Evolutionary conservation across 139 green algal species (phyloP), one percentile per base, ranked within the genome.

Genomic region (Tetradesmus obliquus): DNA sequence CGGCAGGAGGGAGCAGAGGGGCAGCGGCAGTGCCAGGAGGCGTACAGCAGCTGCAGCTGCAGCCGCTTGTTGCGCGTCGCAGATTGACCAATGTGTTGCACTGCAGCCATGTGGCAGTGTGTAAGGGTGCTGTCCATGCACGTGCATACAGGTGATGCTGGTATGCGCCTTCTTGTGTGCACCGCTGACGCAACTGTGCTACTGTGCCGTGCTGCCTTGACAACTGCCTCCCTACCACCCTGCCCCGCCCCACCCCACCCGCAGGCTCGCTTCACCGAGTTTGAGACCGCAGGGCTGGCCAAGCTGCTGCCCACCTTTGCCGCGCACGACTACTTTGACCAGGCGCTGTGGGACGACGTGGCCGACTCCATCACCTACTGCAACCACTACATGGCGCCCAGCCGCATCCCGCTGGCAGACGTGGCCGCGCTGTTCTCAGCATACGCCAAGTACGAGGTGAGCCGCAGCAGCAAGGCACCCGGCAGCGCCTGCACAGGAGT

Each of bases 301-400:
- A 72, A 69, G 72, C 57, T 86, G 51, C 45, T 90, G 20, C 66
- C 83, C 3, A 69, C 72, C 10, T 92, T 82, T 87, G 83, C 90
- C 6, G 83, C 55, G 17, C 58, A 92, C 79, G 90, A 90, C 71
- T 32, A 80, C 83, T 92, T 92, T 85, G 90, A 92, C 69, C 20
- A 51, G 55, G 82, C 20, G 3, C 74, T 93, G 12, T 90, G 72
- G 84, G 90, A 93, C 71, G 90, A 93, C 69, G 84, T 72, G 5
- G 90, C 90, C 13, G 90, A 93, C 84, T 45, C 19, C 71, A 93
- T 93, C 76, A 83, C 90, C 54, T 93, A 93, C 90, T 90, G 84
- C 84, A 93, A 93, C 90, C 90, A 93, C 90, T 90, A 93, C 90
- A 24, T 93, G 8, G 90, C 90, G 24, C 72, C 90, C 45, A 88